phyloP scores from a whole-genome alignment of 495 filamentous ascomycete species.

The Daldinia vernicosa region DNA sequence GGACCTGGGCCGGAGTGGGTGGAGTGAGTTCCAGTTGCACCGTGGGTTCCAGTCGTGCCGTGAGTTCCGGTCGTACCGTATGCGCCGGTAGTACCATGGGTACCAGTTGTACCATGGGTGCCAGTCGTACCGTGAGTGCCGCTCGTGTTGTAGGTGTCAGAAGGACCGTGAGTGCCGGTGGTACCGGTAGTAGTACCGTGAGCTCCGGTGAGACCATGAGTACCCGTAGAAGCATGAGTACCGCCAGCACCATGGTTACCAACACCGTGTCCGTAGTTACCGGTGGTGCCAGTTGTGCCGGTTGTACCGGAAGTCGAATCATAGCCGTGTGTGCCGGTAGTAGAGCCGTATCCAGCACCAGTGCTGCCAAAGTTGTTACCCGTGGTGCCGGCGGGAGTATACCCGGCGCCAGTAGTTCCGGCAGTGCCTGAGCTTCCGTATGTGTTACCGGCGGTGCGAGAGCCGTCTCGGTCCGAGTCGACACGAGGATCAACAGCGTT shows the following conservation, averaged over 20 bases:
- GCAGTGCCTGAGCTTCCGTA: constrained; percentile 45
- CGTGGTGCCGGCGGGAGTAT: constrained; percentile 14
- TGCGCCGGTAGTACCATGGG: constrained; percentile 31
- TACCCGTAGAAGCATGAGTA: too few relatives aligned
- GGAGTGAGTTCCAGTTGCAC: constrained; percentile 36
- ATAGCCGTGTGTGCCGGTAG: constrained; percentile 28
- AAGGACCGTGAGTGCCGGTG: constrained; percentile 1
- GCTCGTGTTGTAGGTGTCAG: constrained; percentile 25
- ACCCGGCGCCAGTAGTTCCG: constrained; percentile 20
- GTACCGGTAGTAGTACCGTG: constrained; percentile 45
- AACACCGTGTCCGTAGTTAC: neutral
- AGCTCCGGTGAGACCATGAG: constrained; percentile 41
- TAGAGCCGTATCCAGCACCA: constrained; percentile 11
- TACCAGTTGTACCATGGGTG: constrained; percentile 39
- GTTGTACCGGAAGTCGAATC: constrained; percentile 28
- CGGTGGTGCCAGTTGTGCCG: constrained; percentile 6
- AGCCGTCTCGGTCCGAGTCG: constrained; percentile 5
- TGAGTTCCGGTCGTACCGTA: constrained; percentile 6
- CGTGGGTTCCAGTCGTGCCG: constrained; percentile 7
- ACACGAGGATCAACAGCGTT: constrained; percentile 60
- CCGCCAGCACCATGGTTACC: constrained; percentile 38
- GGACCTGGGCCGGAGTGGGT: constrained; percentile 50
- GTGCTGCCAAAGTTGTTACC: neutral
- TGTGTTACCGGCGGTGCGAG: neutral
- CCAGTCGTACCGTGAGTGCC: constrained; percentile 45